Conservation (phyloP, 441 rosid species). For the Populus hybrid region DNA sequence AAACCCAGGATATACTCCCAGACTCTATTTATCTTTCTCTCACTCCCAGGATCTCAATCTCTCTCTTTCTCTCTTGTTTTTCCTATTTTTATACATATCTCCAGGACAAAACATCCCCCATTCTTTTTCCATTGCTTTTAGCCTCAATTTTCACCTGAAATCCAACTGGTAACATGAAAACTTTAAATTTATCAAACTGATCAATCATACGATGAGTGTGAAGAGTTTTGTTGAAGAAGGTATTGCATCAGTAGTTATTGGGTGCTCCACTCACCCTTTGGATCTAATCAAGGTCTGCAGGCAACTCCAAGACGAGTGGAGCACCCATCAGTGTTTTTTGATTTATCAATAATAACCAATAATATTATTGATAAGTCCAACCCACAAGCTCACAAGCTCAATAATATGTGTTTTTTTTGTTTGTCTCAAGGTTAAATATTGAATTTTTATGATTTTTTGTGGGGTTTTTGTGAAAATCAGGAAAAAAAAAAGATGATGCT, state of each 20-base stretch:
- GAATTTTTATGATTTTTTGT: too few species aligned
- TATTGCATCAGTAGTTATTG: conserved; percentile 66
- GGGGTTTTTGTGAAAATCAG: too few species aligned
- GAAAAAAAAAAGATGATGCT: too few species aligned
- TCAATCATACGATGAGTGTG: background rate
- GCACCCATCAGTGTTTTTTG: too few species aligned
- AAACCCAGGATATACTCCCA: too few species aligned
- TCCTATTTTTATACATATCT: conserved; percentile 38
- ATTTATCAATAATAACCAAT: too few species aligned
- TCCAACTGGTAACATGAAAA: conserved; percentile 23
- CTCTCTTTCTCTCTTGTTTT: background rate
- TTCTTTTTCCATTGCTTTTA: conserved; percentile 54
- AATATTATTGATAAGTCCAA: too few species aligned
- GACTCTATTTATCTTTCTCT: too few species aligned
- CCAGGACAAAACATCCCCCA: conserved; percentile 61
- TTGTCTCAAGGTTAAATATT: too few species aligned
- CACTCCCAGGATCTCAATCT: too few species aligned
- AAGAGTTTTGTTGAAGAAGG: conserved; percentile 68
- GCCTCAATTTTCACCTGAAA: conserved; percentile 52
- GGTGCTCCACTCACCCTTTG: conserved; percentile 81
- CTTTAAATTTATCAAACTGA: background rate
- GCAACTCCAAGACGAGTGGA: conserved; percentile 70
- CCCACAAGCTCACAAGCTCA: too few species aligned
- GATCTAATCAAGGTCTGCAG: conserved; percentile 79
- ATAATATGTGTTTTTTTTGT: too few species aligned